phyloP scores from a whole-genome alignment of 306 rosid genomes.

The Geum urbanum region DNA sequence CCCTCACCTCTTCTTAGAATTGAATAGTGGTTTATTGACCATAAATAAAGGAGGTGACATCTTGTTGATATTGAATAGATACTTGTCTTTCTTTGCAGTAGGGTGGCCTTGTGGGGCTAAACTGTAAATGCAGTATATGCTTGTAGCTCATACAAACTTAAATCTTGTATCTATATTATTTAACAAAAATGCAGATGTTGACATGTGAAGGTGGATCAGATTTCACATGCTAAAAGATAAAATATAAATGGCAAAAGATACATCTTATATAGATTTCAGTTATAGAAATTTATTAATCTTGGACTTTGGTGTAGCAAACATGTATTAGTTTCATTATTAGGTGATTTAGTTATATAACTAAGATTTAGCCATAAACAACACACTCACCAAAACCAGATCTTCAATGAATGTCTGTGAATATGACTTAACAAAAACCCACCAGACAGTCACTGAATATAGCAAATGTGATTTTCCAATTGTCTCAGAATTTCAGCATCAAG shows the following conservation, averaged over 20 bases:
- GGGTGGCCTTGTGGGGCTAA: constrained; percentile 4
- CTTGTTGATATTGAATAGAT: neutral
- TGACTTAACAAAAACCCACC: neutral
- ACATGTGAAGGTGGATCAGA: constrained; percentile 29
- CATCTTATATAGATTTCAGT: neutral
- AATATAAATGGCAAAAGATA: neutral
- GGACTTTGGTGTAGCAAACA: neutral
- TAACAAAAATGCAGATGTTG: constrained; percentile 9
- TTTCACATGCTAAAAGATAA: neutral
- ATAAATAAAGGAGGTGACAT: neutral
- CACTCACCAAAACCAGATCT: neutral
- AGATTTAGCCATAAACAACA: constrained; percentile 5
- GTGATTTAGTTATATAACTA: constrained; percentile 6
- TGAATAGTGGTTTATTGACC: neutral
- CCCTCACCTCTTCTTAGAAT: neutral
- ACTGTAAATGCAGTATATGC: constrained; percentile 3
- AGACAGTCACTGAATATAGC: constrained; percentile 12
- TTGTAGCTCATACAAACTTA: neutral
- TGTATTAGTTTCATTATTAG: neutral
- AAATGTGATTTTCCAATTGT: no score
- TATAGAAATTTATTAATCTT: neutral
- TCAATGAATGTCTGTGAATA: constrained; percentile 2
- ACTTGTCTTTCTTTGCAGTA: neutral
- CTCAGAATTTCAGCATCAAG: neutral
- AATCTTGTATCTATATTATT: neutral